These are phyloP conservation scores for Salix viminalis DNA, from an alignment of 345 rosid genomes.

Conservation along the genomic window DNA sequence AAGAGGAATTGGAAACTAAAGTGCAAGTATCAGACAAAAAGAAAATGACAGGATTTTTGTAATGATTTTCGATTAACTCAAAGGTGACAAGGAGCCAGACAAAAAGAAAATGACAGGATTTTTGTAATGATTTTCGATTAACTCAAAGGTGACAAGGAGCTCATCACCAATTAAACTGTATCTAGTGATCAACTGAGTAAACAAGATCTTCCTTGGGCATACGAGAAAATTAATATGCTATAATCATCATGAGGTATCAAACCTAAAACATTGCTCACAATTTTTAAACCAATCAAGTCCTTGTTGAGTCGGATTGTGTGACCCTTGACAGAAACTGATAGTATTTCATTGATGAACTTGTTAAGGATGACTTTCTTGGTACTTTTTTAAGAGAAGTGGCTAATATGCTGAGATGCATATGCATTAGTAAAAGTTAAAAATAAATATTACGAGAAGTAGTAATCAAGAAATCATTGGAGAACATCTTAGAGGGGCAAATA, in stretches of 20 bases:
- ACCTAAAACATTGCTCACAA: not conserved
- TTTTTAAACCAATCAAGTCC: not conserved
- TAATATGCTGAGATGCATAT: not conserved
- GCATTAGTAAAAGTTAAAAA: no score
- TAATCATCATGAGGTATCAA: not conserved
- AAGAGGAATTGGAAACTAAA: not conserved
- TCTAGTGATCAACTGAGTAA: not conserved
- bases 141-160: not conserved
- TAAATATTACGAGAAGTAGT: not conserved
- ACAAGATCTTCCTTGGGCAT: not conserved
- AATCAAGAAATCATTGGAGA: not conserved
- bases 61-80: not conserved
- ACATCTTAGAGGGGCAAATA: not conserved
- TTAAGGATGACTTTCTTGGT: not conserved
- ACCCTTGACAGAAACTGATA: no score
- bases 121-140: not conserved
- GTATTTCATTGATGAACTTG: no score
- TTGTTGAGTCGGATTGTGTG: not conserved
- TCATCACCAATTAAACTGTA: not conserved
- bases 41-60: not conserved
- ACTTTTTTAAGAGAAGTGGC: not conserved
- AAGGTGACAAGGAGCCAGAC: not conserved
- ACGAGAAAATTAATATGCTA: no score
- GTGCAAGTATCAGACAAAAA: not conserved
- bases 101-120: not conserved